phyloP scores from a whole-genome alignment of 805 yeast genomes.

The Yamadazyma endophytica region DNA sequence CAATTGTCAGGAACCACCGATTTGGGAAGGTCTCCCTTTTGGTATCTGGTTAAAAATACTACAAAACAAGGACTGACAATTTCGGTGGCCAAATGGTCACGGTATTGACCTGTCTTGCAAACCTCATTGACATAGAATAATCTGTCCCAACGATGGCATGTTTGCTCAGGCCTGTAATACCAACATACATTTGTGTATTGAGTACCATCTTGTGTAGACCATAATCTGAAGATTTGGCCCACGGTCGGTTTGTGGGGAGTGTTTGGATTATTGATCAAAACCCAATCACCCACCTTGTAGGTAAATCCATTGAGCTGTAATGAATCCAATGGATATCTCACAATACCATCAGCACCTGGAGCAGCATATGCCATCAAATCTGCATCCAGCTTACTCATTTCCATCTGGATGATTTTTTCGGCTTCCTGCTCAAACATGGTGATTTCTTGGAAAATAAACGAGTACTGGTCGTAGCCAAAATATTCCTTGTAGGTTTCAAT shows the following conservation, averaged over 20 bases:
- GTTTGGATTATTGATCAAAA: constrained; percentile 78
- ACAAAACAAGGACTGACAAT: constrained; percentile 93
- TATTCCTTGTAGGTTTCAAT: constrained; percentile 69
- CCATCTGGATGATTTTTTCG: constrained; percentile 55
- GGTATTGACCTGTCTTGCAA: constrained; percentile 92
- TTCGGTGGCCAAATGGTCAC: constrained; percentile 88
- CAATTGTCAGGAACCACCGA: constrained; percentile 62
- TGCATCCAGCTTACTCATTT: constrained; percentile 76
- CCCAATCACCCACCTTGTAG: constrained; percentile 94
- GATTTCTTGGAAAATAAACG: constrained; percentile 60
- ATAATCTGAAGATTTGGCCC: constrained; percentile 88
- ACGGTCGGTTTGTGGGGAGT: constrained; percentile 88
- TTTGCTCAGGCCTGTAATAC: constrained; percentile 97
- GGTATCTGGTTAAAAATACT: constrained; percentile 88
- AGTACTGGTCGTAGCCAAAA: constrained; percentile 44
- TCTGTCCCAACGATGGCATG: constrained; percentile 89
- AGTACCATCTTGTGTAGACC: constrained; percentile 83
- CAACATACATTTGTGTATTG: constrained; percentile 93
- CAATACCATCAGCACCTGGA: constrained; percentile 42
- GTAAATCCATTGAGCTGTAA: constrained; percentile 66
- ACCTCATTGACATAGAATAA: constrained; percentile 92
- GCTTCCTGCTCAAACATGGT: constrained; percentile 58
- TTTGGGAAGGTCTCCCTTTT: constrained; percentile 85
- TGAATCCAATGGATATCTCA: constrained; percentile 77
- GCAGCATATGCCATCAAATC: constrained; percentile 51